Conservation (phyloP, 2,329 filamentous ascomycete species). For the Fusarium sp. region DNA sequence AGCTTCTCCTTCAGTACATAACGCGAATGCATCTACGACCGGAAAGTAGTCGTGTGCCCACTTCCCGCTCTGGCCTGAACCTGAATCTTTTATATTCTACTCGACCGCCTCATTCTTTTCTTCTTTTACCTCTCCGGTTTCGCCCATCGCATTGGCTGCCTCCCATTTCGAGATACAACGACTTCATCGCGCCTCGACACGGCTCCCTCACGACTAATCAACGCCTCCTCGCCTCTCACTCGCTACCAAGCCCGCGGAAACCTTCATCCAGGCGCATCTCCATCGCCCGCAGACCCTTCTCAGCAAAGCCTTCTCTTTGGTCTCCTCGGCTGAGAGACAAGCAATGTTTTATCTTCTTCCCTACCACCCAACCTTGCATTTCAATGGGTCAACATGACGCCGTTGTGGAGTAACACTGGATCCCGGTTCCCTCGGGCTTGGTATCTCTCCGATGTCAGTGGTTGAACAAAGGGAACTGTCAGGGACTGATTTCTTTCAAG, state of each 20-base stretch:
- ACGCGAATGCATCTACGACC: neutral
- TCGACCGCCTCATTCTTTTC: neutral
- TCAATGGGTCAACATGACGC: constrained; percentile 38
- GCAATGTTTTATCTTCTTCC: constrained; percentile 11
- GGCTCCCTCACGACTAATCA: accelerated
- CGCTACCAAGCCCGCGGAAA: neutral
- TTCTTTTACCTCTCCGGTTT: neutral
- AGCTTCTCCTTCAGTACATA: neutral
- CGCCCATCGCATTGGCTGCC: neutral
- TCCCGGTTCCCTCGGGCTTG: constrained; percentile 25
- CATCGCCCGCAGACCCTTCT: neutral
- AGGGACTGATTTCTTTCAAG: neutral
- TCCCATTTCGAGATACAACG: neutral
- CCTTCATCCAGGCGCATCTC: neutral
- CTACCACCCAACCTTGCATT: constrained; percentile 26
- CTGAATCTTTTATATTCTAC: neutral
- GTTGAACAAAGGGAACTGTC: neutral
- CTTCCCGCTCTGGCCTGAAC: constrained; percentile 10
- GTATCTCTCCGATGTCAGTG: constrained; percentile 15
- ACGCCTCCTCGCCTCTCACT: too few relatives aligned
- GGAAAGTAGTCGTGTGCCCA: constrained; percentile 19
- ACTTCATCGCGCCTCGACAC: neutral
- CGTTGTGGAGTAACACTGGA: constrained; percentile 39
- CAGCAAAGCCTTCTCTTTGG: neutral
- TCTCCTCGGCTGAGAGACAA: constrained; percentile 1